Evolutionary conservation across 2,329 filamentous ascomycete species (phyloP).

Genomic region (Microascus cirrosus): DNA sequence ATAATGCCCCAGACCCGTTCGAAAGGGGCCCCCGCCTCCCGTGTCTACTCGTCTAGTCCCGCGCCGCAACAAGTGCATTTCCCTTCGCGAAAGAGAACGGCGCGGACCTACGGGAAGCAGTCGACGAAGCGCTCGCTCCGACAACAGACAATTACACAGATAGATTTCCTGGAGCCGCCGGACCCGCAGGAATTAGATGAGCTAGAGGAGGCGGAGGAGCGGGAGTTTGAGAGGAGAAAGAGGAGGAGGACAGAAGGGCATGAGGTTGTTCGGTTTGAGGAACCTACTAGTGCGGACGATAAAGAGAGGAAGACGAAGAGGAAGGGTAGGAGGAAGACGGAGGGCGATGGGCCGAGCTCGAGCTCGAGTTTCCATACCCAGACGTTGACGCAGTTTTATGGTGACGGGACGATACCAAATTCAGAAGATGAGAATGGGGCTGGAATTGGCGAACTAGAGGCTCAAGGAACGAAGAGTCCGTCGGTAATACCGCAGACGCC

Average conservation of each 20-base stretch:
- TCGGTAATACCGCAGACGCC: constrained; percentile 32
- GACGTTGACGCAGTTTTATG: constrained; percentile 27
- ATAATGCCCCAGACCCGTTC: constrained; percentile 21
- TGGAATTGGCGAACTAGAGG: not conserved
- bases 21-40: constrained; percentile 20
- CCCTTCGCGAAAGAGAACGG: constrained; percentile 18
- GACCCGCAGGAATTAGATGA: constrained; percentile 15
- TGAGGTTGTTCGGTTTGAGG: constrained; percentile 8
- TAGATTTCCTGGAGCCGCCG: constrained; percentile 23
- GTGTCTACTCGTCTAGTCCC: constrained; percentile 25
- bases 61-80: constrained; percentile 26
- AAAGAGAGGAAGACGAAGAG: not conserved
- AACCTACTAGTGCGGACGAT: not conserved
- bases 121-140: constrained; percentile 11
- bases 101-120: constrained; percentile 22
- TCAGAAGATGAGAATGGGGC: constrained; percentile 25
- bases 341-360: constrained; percentile 18
- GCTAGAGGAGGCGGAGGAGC: constrained; percentile 9
- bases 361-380: constrained; percentile 26
- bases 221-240: constrained; percentile 11
- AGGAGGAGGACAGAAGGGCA: constrained; percentile 8
- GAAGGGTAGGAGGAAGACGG: constrained; percentile 14
- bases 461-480: constrained; percentile 5
- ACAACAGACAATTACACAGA: constrained; percentile 31
- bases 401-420: constrained; percentile 17